Evolutionary conservation across 1,284 basidiomycete species (phyloP).

Genomic region (Mycena sp.): DNA sequence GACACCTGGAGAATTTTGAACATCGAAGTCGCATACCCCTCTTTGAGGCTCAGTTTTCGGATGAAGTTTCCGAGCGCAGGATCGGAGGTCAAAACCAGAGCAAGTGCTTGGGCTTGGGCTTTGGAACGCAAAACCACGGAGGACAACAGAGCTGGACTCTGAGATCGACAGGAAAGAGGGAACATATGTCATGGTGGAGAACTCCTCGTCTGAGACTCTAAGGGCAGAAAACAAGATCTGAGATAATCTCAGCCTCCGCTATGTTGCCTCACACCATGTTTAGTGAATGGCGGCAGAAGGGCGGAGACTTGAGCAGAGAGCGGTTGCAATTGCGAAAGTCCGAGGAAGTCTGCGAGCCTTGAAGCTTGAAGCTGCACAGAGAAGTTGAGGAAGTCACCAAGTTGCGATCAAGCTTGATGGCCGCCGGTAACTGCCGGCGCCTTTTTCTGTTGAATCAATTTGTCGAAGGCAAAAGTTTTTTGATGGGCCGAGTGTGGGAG

Average conservation of each 20-base stretch:
- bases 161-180: slow-evolving; percentile 11
- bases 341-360: neutral
- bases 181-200: neutral
- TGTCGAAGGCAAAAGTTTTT: no score
- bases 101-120: slow-evolving; percentile 20
- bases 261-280: neutral
- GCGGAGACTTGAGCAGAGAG: no score
- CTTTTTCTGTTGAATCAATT: no score
- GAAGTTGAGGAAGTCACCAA: no score
- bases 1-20: slow-evolving; percentile 12
- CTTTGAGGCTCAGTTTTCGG: slow-evolving; percentile 25
- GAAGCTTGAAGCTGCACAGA: no score
- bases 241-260: slow-evolving; percentile 20
- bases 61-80: slow-evolving; percentile 13
- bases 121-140: slow-evolving; percentile 26
- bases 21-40: slow-evolving; percentile 16
- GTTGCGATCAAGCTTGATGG: no score
- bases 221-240: slow-evolving; percentile 22
- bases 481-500: no score
- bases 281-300: neutral
- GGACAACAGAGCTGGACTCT: slow-evolving; percentile 18
- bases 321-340: no score
- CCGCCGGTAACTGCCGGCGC: no score
- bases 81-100: slow-evolving; percentile 1
- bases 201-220: slow-evolving; percentile 15